Conservation (phyloP, 805 yeast species). For the Saturnispora zaruensis region DNA sequence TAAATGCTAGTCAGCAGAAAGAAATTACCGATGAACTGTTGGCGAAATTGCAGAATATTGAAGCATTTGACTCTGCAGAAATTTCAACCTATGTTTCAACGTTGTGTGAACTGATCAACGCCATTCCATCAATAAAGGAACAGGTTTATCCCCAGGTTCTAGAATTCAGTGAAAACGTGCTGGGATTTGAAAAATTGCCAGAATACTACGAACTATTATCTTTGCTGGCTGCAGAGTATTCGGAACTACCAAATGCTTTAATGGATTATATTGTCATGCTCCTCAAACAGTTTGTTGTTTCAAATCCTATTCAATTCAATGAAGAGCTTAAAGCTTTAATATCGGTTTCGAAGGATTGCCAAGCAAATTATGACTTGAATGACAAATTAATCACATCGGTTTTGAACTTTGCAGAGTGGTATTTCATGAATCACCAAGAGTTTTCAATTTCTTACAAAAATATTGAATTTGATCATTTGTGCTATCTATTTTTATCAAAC, state of each 20-base stretch:
- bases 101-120: slow-evolving; percentile 16
- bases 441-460: slow-evolving; percentile 2
- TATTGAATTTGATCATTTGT: slow-evolving; percentile 20
- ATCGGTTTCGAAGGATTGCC: not conserved
- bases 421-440: slow-evolving; percentile 25
- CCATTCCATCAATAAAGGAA: slow-evolving; percentile 9
- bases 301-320: slow-evolving; percentile 16
- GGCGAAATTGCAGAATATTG: slow-evolving; percentile 1
- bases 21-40: slow-evolving; percentile 9
- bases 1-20: slow-evolving; percentile 11
- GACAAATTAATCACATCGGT: slow-evolving; percentile 12
- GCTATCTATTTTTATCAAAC: slow-evolving; percentile 30
- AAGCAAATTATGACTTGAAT: slow-evolving; percentile 4
- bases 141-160: slow-evolving; percentile 7
- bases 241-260: slow-evolving; percentile 19
- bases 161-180: slow-evolving; percentile 4
- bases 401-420: slow-evolving; percentile 32
- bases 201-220: slow-evolving; percentile 10
- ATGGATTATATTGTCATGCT: slow-evolving; percentile 8
- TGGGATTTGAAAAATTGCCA: slow-evolving; percentile 1
- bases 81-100: slow-evolving; percentile 12
- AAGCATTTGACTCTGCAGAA: not conserved
- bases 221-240: slow-evolving; percentile 25
- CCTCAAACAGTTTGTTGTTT: slow-evolving; percentile 5
- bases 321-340: slow-evolving; percentile 1